Evolutionary conservation across 2,329 filamentous ascomycete genomes (phyloP).

Genomic region (Pseudogymnoascus sp.): DNA sequence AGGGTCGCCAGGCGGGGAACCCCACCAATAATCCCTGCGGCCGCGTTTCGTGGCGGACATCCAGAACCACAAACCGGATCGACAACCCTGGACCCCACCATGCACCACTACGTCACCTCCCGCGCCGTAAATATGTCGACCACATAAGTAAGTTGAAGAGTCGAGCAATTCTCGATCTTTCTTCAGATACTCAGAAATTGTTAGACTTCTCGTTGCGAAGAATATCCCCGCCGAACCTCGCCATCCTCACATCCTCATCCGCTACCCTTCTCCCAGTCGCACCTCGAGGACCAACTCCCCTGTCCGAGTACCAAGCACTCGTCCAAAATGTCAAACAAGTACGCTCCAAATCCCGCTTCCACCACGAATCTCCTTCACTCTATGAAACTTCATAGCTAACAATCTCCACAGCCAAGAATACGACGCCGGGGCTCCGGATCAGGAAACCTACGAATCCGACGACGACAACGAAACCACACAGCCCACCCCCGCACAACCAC

Average conservation of each 20-base stretch:
- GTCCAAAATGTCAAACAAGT: neutral
- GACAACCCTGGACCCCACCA: neutral
- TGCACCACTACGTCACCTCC: slow-evolving; percentile 1
- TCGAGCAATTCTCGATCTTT: neutral
- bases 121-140: neutral
- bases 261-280: neutral
- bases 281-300: neutral
- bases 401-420: neutral
- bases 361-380: neutral
- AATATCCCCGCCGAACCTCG: neutral
- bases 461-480: neutral
- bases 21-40: neutral
- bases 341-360: neutral
- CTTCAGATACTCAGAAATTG: neutral
- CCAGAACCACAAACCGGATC: neutral
- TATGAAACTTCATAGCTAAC: neutral
- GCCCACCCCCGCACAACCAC: neutral
- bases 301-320: neutral
- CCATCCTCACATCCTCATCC: neutral
- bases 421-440: neutral
- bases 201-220: neutral
- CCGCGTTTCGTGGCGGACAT: neutral
- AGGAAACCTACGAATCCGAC: neutral
- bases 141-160: neutral
- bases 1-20: neutral